Evolutionary conservation across 148 eudicot species (phyloP).

Genomic region (Arctostaphylos glauca): DNA sequence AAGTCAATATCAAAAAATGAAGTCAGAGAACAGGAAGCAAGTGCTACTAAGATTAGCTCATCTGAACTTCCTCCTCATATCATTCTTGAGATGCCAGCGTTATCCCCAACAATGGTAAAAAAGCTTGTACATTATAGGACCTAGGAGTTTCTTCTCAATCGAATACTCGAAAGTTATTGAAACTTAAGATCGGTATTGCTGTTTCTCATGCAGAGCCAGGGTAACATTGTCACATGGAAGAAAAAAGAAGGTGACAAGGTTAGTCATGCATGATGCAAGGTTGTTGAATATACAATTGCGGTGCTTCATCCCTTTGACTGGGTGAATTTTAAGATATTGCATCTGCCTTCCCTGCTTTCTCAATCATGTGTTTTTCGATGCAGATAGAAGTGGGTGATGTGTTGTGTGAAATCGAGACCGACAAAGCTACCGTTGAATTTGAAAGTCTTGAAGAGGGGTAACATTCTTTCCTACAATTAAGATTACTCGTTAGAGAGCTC

Average conservation of each 20-base stretch:
- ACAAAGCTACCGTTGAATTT: conserved; percentile 90
- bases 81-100: conserved; percentile 88
- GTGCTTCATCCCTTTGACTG: background rate
- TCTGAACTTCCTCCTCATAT: conserved; percentile 78
- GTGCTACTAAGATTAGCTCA: conserved; percentile 44
- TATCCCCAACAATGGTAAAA: conserved; percentile 95
- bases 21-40: conserved; percentile 33
- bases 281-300: conserved; percentile 6
- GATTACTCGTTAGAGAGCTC: conserved; percentile 8
- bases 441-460: conserved; percentile 99
- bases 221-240: conserved; percentile 77
- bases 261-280: conserved; percentile 17
- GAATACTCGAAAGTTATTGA: background rate
- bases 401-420: conserved; percentile 93
- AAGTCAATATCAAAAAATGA: conserved; percentile 34
- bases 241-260: conserved; percentile 98
- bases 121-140: background rate
- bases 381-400: conserved; percentile 96
- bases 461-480: conserved; percentile 17
- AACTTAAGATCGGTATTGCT: conserved; percentile 7
- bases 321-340: conserved; percentile 14
- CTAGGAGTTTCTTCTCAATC: background rate
- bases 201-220: conserved; percentile 55
- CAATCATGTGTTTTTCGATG: conserved; percentile 21
- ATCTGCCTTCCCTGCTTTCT: conserved; percentile 10